Percentiles rank a stretch among this genome's conserved stretches.
These are phyloP conservation scores for Colletotrichum sp. DNA, from an alignment of 2,329 filamentous ascomycete species.

Conservation along the genomic window DNA sequence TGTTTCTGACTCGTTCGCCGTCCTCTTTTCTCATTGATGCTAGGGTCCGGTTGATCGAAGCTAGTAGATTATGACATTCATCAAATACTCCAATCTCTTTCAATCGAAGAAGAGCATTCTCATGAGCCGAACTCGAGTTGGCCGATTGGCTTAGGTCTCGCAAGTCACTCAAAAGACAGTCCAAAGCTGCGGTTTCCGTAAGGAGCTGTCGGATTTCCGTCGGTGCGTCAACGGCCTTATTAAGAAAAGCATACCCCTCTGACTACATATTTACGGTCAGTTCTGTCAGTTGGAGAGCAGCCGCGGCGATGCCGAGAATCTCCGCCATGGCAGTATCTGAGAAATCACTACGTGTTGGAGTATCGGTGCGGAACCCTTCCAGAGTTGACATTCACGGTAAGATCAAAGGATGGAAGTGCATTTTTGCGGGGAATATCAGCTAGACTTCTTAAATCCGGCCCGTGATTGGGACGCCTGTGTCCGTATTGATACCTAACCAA, in stretches of 20 bases:
- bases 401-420: too few relatives aligned
- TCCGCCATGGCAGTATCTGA: neutral
- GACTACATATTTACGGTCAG: rapidly evolving
- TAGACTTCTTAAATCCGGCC: too few relatives aligned
- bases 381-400: too few relatives aligned
- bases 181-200: neutral
- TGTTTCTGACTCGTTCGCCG: neutral
- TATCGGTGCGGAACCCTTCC: too few relatives aligned
- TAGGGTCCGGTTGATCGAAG: neutral
- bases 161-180: neutral
- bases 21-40: rapidly evolving
- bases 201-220: neutral
- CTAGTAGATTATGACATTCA: rapidly evolving
- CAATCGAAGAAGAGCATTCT: neutral
- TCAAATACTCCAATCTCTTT: neutral
- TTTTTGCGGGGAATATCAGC: too few relatives aligned
- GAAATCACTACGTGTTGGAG: too few relatives aligned
- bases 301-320: rapidly evolving
- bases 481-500: neutral
- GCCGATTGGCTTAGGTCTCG: rapidly evolving
- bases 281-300: rapidly evolving
- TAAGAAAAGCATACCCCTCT: rapidly evolving
- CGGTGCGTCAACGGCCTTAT: neutral
- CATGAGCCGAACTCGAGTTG: rapidly evolving
- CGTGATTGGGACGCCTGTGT: neutral